Evolutionary conservation across 2,329 filamentous ascomycete species (phyloP).

Genomic region (Aspergillus quadrilineatus): DNA sequence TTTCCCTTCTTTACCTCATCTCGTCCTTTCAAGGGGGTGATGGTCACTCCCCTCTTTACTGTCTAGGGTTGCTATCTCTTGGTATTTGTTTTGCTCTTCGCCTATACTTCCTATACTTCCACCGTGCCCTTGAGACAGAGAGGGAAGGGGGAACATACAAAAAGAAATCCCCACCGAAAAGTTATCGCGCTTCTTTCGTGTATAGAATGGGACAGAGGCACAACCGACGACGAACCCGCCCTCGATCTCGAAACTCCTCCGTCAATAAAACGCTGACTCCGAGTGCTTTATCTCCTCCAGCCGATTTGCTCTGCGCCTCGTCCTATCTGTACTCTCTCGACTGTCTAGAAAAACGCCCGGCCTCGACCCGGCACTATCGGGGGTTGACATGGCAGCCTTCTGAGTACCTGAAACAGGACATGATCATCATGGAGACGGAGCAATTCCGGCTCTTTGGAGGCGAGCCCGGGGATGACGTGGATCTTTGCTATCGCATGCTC

Average conservation of each 20-base stretch:
- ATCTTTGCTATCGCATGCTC: slow-evolving; percentile 50
- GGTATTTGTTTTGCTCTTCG: slow-evolving; percentile 8
- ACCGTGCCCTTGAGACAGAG: slow-evolving; percentile 4
- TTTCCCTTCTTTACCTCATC: slow-evolving; percentile 30
- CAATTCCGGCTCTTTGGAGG: slow-evolving; percentile 48
- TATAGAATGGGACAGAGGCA: slow-evolving; percentile 48
- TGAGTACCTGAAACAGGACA: slow-evolving; percentile 33
- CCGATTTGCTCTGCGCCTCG: slow-evolving; percentile 12
- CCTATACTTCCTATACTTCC: slow-evolving; percentile 8
- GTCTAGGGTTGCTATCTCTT: slow-evolving; percentile 14
- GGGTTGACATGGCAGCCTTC: slow-evolving; percentile 41
- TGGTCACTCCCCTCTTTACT: slow-evolving; percentile 36
- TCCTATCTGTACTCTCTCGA: slow-evolving; percentile 19
- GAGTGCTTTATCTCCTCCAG: slow-evolving; percentile 21
- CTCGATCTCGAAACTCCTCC: slow-evolving; percentile 39
- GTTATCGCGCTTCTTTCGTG: slow-evolving; percentile 10
- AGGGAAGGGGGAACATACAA: slow-evolving; percentile 4
- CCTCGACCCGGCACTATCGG: slow-evolving; percentile 45
- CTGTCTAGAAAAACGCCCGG: slow-evolving; percentile 29
- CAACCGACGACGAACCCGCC: slow-evolving; percentile 47
- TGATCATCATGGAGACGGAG: slow-evolving; percentile 37
- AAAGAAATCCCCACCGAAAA: slow-evolving; percentile 12
- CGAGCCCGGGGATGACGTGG: slow-evolving; percentile 45
- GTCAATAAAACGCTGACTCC: slow-evolving; percentile 23
- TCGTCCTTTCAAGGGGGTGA: slow-evolving; percentile 38